Evolutionary conservation across 2,329 filamentous ascomycete genomes (phyloP).

Genomic region (Aspergillus sp.): DNA sequence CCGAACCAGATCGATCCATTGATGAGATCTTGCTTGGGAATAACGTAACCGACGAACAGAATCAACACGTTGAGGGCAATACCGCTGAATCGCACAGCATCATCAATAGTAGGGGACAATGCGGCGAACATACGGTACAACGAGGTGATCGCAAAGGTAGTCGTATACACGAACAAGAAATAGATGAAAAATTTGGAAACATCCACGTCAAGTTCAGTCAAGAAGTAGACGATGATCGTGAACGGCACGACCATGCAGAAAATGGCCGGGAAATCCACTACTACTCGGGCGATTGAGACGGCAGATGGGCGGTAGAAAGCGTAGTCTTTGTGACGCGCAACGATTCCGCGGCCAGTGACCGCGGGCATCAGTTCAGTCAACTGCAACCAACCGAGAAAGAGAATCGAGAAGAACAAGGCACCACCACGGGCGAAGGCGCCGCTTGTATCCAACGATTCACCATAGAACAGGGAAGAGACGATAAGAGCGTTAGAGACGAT

Average conservation of each 20-base stretch:
- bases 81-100: constrained; percentile 63
- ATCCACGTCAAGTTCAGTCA: constrained; percentile 57
- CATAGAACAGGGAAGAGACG: constrained; percentile 76
- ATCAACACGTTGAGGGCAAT: constrained; percentile 60
- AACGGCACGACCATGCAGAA: constrained; percentile 60
- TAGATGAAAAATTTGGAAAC: constrained; percentile 66
- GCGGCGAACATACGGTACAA: constrained; percentile 67
- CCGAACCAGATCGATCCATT: constrained; percentile 63
- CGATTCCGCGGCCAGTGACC: constrained; percentile 68
- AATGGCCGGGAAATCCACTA: constrained; percentile 62
- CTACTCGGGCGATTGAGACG: constrained; percentile 59
- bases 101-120: constrained; percentile 62
- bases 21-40: constrained; percentile 61
- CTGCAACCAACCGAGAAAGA: constrained; percentile 69
- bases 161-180: constrained; percentile 62
- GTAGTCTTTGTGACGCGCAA: constrained; percentile 64
- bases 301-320: constrained; percentile 69
- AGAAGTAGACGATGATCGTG: constrained; percentile 64
- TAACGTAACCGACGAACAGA: constrained; percentile 66
- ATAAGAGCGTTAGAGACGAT: constrained; percentile 72
- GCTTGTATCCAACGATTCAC: constrained; percentile 55
- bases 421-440: constrained; percentile 64
- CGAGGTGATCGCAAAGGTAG: constrained; percentile 60
- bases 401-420: constrained; percentile 63
- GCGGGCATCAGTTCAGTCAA: constrained; percentile 76